Conservation (phyloP, 192 early-diverging fungal species). For the Backusella tarrabulga region DNA sequence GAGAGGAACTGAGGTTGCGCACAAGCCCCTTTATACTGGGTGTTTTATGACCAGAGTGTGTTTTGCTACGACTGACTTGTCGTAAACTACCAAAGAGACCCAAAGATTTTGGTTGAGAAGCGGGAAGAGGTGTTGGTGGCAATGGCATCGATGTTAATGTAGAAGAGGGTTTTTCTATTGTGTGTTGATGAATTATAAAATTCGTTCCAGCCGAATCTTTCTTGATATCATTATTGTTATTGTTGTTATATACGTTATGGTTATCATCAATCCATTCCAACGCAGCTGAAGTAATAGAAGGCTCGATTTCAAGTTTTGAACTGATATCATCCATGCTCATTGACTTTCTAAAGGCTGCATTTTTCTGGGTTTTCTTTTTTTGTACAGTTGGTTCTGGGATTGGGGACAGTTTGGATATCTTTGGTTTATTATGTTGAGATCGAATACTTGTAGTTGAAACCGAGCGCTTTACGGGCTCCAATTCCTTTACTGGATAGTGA, state of each 20-base stretch:
- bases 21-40: constrained; percentile 10
- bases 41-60: not conserved
- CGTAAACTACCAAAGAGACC: constrained; percentile 19
- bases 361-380: not conserved
- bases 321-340: constrained; percentile 3
- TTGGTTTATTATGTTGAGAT: not conserved
- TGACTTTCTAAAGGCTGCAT: constrained; percentile 1
- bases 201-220: constrained; percentile 2
- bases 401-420: not conserved
- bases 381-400: not conserved
- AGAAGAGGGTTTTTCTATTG: not conserved
- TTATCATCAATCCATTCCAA: constrained; percentile 11
- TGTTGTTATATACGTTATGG: not conserved
- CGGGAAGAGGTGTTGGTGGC: not conserved
- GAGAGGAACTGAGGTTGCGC: not conserved
- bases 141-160: not conserved
- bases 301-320: not conserved
- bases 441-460: not conserved
- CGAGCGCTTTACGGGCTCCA: not conserved
- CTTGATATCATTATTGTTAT: not conserved
- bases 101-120: not conserved
- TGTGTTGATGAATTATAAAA: not conserved
- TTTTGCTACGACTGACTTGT: constrained; percentile 10
- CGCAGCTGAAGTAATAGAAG: not conserved
- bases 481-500: not conserved